Base-by-base conservation (phyloP, 768 basidiomycete genomes). In the Agaricus subrufescens region DNA sequence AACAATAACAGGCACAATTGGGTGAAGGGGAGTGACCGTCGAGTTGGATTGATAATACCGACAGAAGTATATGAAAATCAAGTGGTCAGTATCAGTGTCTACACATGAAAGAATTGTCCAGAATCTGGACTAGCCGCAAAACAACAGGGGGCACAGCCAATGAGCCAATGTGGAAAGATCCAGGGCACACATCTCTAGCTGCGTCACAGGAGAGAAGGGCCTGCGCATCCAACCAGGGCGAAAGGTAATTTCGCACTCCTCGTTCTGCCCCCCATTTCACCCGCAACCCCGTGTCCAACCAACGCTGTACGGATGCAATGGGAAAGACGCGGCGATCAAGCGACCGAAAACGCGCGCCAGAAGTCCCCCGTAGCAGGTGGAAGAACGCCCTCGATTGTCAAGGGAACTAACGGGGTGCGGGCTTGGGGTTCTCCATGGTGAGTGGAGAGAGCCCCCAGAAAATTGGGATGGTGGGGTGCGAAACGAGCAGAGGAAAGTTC, bases 231-330 rank as follows among this genome's bases (percentile, higher is more conserved):
- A 77, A 75, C 72, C 73, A 66, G 69, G 71, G 61, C 64, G 65
- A 67, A 66, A 45, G 67, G 64, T 82, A 81, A 72, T 71, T 85
- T 84, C 84, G 84, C 89, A 87, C 89, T 90, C 84, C 89, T 91
- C 91, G 89, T 89, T 92, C 91, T 84, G 89, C 89, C 89, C 90
- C 89, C 91, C 91, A 86, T 93, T 93, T 93, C 91, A 93, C 91
- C 91, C 89, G 78, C 85, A 79, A 75, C 87, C 82, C 78, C 85
- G 87, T 85, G 87, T 83, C 89, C 89, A 87, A 84, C 89, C 85
- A 78, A 49, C 75, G 74, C 82, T 80, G 83, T 74, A 78, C 80
- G 80, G 75, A 75, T 82, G 78, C 73, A 80, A 80, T 75, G 78
- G 75, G 73, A 74, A 76, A 73, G 75, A 75, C 84, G 85, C 88